These are phyloP conservation scores for Tolypocladium cylindrosporum DNA, from an alignment of 2,329 filamentous ascomycete genomes.

Conservation along the genomic window DNA sequence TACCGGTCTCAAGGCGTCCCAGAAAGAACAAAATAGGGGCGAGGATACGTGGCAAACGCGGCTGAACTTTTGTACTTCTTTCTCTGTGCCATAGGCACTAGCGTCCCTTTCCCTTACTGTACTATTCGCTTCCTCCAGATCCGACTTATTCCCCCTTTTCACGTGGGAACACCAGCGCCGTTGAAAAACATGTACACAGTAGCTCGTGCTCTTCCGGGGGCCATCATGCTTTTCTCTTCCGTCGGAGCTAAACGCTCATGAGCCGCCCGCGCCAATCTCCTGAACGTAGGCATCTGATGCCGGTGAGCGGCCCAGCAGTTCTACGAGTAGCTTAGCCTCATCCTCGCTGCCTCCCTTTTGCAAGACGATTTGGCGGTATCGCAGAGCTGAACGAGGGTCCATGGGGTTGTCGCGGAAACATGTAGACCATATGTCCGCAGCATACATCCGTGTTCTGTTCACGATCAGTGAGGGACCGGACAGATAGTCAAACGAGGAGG, in stretches of 20 bases:
- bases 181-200: too few species aligned
- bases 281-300: neutral
- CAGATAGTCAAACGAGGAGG: neutral
- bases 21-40: neutral
- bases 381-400: neutral
- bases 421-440: neutral
- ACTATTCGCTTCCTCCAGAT: too few species aligned
- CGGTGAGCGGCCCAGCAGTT: slow-evolving; percentile 1
- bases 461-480: neutral
- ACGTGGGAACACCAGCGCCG: too few species aligned
- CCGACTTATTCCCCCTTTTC: too few species aligned
- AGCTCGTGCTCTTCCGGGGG: too few species aligned
- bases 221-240: too few species aligned
- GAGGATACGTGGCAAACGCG: neutral
- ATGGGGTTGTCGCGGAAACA: neutral
- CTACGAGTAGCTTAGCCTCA: neutral
- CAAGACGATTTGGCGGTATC: neutral
- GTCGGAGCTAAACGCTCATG: too few species aligned
- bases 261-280: neutral
- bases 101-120: too few species aligned
- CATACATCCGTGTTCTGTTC: neutral
- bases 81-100: too few species aligned
- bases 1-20: neutral
- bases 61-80: neutral
- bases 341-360: slow-evolving; percentile 2